A percentile compares a stretch with the other conserved stretches of the same genome.
These are phyloP conservation scores for Aspergillus sclerotioniger DNA, from an alignment of 495 filamentous ascomycete species.

Conservation along the genomic window DNA sequence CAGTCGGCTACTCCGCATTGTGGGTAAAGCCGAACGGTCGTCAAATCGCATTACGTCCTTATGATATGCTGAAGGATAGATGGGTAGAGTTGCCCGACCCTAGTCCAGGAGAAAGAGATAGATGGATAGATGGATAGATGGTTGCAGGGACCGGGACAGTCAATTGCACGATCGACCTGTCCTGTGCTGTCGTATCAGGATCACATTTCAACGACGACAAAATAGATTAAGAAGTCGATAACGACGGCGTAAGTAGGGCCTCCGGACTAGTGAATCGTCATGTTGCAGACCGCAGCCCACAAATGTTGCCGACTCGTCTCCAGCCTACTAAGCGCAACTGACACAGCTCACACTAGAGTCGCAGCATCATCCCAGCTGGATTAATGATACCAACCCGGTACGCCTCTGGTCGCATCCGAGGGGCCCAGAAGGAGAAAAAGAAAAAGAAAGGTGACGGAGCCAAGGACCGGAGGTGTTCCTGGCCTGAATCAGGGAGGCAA, in stretches of 20 bases:
- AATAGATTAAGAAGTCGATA: neutral
- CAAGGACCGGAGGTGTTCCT: constrained; percentile 31
- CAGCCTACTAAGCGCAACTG: constrained; percentile 9
- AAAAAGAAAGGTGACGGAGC: constrained; percentile 17
- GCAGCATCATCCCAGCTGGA: neutral
- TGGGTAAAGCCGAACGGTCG: constrained; percentile 13
- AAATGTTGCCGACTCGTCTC: constrained; percentile 12
- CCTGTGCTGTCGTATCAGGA: neutral
- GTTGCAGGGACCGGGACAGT: too few relatives aligned
- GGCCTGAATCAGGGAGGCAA: constrained; percentile 27
- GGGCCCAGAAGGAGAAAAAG: constrained; percentile 9
- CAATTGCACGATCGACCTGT: neutral
- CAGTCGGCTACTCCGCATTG: constrained; percentile 21
- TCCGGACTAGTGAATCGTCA: constrained; percentile 3
- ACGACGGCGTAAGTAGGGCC: neutral
- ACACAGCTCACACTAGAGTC: constrained; percentile 6
- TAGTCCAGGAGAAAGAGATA: neutral
- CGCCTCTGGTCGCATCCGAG: neutral
- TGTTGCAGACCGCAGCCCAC: neutral
- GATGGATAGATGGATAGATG: too few relatives aligned
- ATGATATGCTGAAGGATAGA: constrained; percentile 17
- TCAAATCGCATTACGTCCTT: constrained; percentile 20
- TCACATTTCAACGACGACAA: neutral
- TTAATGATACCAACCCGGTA: neutral
- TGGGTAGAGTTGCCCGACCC: neutral